Percentiles rank a stretch among this genome's conserved stretches.
Conservation (phyloP, 2,329 filamentous ascomycete species). For the Neurospora sp. region DNA sequence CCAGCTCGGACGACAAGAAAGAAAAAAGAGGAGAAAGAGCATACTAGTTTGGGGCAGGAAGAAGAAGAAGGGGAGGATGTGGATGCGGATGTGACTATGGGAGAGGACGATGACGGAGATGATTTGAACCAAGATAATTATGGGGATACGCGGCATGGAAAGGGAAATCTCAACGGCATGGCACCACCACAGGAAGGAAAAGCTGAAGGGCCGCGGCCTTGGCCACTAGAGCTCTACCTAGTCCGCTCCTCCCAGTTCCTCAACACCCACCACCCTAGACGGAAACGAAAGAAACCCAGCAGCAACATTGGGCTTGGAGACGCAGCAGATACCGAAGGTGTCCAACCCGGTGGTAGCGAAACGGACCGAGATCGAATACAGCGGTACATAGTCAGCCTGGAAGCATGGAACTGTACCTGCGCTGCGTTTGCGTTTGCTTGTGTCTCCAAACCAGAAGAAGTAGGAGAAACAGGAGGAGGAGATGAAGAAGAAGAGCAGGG, state of each 20-base stretch:
- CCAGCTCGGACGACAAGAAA: neutral
- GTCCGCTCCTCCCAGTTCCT: constrained; percentile 7
- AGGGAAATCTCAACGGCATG: too few relatives aligned
- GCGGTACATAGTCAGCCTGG: constrained; percentile 61
- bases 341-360: constrained; percentile 5
- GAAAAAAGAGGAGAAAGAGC: neutral
- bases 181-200: too few relatives aligned
- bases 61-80: neutral
- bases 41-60: too few relatives aligned
- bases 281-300: neutral
- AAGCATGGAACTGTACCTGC: constrained; percentile 83
- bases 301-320: constrained; percentile 4
- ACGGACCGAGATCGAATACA: constrained; percentile 3
- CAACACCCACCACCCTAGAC: neutral
- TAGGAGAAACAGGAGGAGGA: constrained; percentile 6
- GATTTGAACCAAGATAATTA: too few relatives aligned
- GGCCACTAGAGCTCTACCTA: constrained; percentile 6
- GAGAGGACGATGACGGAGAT: neutral
- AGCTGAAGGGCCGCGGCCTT: too few relatives aligned
- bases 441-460: constrained; percentile 36
- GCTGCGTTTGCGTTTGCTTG: constrained; percentile 67
- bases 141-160: too few relatives aligned
- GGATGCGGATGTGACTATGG: neutral
- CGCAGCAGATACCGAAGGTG: constrained; percentile 19
- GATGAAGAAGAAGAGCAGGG: neutral